phyloP scores from a whole-genome alignment of 306 rosid species.

The Medicago lupulina region DNA sequence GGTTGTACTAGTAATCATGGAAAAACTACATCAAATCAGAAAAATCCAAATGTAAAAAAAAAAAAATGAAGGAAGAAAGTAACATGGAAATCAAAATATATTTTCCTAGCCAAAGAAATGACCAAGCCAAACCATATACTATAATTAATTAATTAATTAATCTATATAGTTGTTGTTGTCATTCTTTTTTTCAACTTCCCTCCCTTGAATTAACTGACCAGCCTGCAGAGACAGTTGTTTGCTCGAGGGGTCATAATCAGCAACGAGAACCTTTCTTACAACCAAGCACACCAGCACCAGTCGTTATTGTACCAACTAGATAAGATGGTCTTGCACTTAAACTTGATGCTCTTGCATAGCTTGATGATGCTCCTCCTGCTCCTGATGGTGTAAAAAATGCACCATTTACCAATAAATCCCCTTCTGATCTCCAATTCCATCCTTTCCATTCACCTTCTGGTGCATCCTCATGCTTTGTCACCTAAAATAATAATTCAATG shows the following conservation, averaged over 20 bases:
- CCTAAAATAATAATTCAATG: conserved; percentile 44
- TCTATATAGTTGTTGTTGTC: conserved; percentile 14
- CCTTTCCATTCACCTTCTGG: conserved; percentile 77
- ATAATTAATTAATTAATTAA: background rate
- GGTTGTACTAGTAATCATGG: conserved; percentile 60
- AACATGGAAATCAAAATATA: conserved; percentile 38
- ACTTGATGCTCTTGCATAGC: conserved; percentile 95
- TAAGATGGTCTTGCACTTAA: conserved; percentile 88
- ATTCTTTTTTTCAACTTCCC: conserved; percentile 28
- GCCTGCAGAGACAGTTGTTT: conserved; percentile 43
- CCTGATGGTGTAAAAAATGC: conserved; percentile 87
- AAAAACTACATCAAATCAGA: conserved; percentile 5
- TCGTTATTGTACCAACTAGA: conserved; percentile 78
- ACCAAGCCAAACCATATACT: conserved; percentile 22
- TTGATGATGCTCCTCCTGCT: conserved; percentile 85
- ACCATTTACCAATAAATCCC: conserved; percentile 78
- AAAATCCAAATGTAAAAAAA: background rate
- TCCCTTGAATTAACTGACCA: conserved; percentile 29
- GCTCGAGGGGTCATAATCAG: conserved; percentile 58
- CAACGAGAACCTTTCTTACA: conserved; percentile 88
- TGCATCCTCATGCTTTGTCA: conserved; percentile 97
- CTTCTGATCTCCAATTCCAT: conserved; percentile 98
- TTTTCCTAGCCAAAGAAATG: conserved; percentile 38
- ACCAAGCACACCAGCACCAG: conserved; percentile 67
- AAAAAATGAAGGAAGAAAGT: conserved; percentile 41